Evolutionary conservation across 1,284 basidiomycete species (phyloP).

Genomic region (Cerioporus squamosus): DNA sequence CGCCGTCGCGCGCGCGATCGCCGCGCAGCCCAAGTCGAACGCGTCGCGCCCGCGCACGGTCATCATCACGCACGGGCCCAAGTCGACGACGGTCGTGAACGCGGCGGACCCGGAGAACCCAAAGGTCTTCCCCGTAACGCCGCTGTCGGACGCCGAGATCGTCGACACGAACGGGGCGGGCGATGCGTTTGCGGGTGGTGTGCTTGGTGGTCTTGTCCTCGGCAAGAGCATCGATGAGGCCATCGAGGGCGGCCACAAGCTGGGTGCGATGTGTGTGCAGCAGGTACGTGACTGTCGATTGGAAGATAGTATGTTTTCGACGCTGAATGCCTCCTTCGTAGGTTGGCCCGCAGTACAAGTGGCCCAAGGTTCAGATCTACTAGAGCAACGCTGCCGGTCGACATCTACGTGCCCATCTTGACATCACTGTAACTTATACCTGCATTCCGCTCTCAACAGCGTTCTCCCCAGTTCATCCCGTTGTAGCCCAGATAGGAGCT

Average conservation of each 20-base stretch:
- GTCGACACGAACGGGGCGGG: constrained; percentile 99
- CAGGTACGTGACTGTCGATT: constrained; percentile 56
- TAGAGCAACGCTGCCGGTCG: constrained; percentile 31
- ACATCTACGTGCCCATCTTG: no score
- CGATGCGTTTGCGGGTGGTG: constrained; percentile 98
- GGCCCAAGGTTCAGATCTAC: constrained; percentile 76
- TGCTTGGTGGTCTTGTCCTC: constrained; percentile 84
- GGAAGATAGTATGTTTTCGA: no score
- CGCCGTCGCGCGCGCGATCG: constrained; percentile 76
- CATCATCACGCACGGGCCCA: constrained; percentile 90
- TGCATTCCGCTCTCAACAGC: constrained; percentile 49
- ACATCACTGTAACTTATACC: constrained; percentile 15
- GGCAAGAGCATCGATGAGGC: constrained; percentile 84
- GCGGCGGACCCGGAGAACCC: constrained; percentile 57
- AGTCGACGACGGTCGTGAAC: constrained; percentile 82
- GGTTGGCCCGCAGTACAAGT: constrained; percentile 80
- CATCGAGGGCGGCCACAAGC: constrained; percentile 87
- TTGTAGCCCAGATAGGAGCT: constrained; percentile 19
- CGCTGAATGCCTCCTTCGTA: constrained; percentile 29
- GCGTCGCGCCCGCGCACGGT: constrained; percentile 79
- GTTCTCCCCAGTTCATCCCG: constrained; percentile 19
- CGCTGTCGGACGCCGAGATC: constrained; percentile 73
- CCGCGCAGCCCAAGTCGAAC: constrained; percentile 72
- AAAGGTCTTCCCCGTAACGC: constrained; percentile 65
- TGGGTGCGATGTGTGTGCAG: constrained; percentile 89